These are phyloP conservation scores for Hypoxylon sp. DNA, from an alignment of 2,329 filamentous ascomycete species.

Conservation along the genomic window DNA sequence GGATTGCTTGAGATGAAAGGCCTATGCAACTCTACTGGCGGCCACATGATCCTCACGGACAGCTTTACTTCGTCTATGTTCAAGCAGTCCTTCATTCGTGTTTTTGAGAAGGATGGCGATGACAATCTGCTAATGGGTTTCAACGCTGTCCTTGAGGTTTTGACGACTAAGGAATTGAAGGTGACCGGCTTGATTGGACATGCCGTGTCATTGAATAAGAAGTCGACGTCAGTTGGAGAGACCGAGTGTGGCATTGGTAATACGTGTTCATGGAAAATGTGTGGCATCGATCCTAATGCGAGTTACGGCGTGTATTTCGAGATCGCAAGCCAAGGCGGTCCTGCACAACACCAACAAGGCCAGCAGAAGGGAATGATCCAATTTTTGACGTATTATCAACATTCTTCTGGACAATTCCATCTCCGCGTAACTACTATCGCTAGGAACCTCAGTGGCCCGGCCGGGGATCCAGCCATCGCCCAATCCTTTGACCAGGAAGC, in stretches of 20 bases:
- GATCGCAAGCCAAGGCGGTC: constrained; percentile 92
- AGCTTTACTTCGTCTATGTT: constrained; percentile 99
- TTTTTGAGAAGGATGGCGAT: constrained; percentile 96
- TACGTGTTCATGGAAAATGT: constrained; percentile 99
- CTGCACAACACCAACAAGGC: constrained; percentile 85
- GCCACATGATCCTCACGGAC: constrained; percentile 98
- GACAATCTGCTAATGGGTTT: constrained; percentile 98
- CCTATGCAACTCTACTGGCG: constrained; percentile 93
- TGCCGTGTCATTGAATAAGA: constrained; percentile 97
- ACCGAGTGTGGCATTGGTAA: constrained; percentile 99
- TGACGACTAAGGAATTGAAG: constrained; percentile 98
- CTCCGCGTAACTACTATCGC: constrained; percentile 95
- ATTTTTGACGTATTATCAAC: constrained; percentile 98
- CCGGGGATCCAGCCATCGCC: constrained; percentile 93
- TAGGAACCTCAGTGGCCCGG: constrained; percentile 90
- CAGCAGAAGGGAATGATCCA: constrained; percentile 97
- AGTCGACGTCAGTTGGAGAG: constrained; percentile 95
- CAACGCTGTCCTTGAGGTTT: constrained; percentile 93
- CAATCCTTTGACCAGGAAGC: constrained; percentile 99
- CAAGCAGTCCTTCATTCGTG: constrained; percentile 96
- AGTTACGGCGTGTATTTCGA: constrained; percentile 99
- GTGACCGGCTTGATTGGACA: constrained; percentile 98
- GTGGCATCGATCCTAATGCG: constrained; percentile 92
- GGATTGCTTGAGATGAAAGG: constrained; percentile 98
- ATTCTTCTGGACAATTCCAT: constrained; percentile 96